Conservation (phyloP, 306 rosid genomes). For the Vigna radiata region DNA sequence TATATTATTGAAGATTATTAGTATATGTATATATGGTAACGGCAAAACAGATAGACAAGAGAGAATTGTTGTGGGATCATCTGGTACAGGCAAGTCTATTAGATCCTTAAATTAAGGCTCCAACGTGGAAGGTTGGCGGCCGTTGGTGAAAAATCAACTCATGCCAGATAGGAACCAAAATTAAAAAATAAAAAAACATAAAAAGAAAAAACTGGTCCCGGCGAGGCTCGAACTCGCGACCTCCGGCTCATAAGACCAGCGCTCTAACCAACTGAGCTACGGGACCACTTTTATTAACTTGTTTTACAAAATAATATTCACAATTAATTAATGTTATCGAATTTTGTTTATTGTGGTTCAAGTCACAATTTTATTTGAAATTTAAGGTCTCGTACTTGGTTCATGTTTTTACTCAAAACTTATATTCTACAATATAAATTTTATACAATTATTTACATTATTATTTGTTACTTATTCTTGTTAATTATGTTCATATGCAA, state of each 20-base stretch:
- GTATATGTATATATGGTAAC: too few relatives aligned
- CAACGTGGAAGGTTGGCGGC: conserved; percentile 39
- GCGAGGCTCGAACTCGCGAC: conserved; percentile 78
- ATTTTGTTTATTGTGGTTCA: too few relatives aligned
- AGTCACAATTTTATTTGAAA: background rate
- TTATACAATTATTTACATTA: background rate
- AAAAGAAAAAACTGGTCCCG: conserved; percentile 41
- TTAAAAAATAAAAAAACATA: too few relatives aligned
- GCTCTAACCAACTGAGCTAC: conserved; percentile 81
- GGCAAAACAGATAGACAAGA: background rate
- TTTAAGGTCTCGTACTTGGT: background rate
- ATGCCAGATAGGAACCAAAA: too few relatives aligned
- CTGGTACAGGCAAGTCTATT: conserved; percentile 27
- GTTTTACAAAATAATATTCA: background rate
- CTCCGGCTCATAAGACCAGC: conserved; percentile 79
- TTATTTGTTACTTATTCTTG: background rate
- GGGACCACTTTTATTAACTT: conserved; percentile 23
- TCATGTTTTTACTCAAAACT: background rate
- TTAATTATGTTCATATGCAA: background rate
- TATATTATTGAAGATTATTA: too few relatives aligned
- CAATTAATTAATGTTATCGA: too few relatives aligned
- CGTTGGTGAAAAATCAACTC: too few relatives aligned
- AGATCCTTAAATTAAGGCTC: conserved; percentile 2
- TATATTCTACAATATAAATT: background rate
- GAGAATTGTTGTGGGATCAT: conserved; percentile 2